Conservation (phyloP, 2,329 filamentous ascomycete genomes). For the Endocalyx cinctus region DNA sequence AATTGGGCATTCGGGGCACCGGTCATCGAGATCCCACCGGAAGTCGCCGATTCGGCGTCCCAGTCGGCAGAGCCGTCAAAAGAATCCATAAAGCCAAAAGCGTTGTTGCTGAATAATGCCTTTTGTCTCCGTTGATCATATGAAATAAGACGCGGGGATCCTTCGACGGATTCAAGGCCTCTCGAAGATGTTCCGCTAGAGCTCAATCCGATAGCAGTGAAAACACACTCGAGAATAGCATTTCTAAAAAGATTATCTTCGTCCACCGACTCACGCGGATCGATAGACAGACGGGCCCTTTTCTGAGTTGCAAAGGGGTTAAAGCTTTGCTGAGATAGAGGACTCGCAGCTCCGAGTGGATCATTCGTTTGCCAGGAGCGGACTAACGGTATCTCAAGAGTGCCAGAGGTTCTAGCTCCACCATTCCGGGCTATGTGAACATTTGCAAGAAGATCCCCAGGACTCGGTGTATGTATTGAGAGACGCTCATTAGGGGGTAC, state of each 20-base stretch:
- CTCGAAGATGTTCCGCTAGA: conserved; percentile 60
- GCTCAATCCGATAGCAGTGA: conserved; percentile 84
- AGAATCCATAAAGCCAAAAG: conserved; percentile 86
- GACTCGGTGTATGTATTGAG: conserved; percentile 50
- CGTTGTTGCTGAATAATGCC: conserved; percentile 72
- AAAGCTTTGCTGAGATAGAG: conserved; percentile 46
- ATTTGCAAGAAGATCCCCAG: conserved; percentile 77
- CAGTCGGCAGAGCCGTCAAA: conserved; percentile 74
- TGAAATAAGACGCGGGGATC: conserved; percentile 77
- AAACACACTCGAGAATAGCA: conserved; percentile 91
- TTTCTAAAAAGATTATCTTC: conserved; percentile 86
- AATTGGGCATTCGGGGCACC: conserved; percentile 61
- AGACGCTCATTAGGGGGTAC: conserved; percentile 36
- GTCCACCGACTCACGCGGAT: conserved; percentile 76
- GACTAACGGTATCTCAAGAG: conserved; percentile 20
- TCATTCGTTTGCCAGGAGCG: conserved; percentile 27
- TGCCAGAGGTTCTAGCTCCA: conserved; percentile 37
- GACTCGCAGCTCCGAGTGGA: too few relatives aligned
- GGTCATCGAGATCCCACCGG: conserved; percentile 57
- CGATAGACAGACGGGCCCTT: conserved; percentile 46
- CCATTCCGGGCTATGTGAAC: conserved; percentile 64
- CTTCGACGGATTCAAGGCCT: conserved; percentile 72
- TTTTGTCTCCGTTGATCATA: conserved; percentile 79
- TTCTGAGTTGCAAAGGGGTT: conserved; percentile 54
- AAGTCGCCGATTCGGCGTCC: conserved; percentile 81